These are phyloP conservation scores for Rhizopogon vesiculosus DNA, from an alignment of 768 basidiomycete genomes.

Conservation along the genomic window DNA sequence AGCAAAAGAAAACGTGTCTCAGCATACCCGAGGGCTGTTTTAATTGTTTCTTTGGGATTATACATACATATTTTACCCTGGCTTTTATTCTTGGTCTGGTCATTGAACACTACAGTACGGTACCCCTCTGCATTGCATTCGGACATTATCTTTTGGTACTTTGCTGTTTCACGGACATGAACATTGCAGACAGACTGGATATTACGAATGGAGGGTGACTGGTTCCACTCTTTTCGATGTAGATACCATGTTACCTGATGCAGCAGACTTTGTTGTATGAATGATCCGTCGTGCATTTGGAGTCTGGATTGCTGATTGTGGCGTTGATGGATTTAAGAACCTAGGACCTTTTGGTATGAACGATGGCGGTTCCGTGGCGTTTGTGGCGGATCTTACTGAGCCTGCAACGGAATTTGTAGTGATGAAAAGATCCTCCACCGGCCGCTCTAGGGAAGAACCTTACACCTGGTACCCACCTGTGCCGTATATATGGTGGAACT, in stretches of 20 bases:
- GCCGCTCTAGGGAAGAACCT: not conserved
- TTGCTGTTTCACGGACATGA: not conserved
- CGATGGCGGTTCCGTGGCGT: not conserved
- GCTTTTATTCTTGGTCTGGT: constrained; percentile 6
- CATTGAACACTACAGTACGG: not conserved
- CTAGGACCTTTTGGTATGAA: no score
- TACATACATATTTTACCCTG: not conserved
- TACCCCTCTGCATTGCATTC: constrained; percentile 2
- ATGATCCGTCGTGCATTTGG: not conserved
- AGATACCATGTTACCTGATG: not conserved
- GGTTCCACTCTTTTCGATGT: constrained; percentile 1
- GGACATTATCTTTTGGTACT: constrained; percentile 12
- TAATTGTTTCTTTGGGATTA: not conserved
- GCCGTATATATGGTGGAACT: not conserved
- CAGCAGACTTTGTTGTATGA: not conserved
- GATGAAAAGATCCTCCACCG: not conserved
- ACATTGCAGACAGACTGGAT: constrained; percentile 5
- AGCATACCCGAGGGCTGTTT: not conserved
- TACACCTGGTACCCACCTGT: not conserved
- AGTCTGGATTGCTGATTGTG: not conserved
- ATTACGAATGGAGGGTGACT: constrained; percentile 9
- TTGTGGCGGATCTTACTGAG: not conserved
- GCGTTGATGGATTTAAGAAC: not conserved
- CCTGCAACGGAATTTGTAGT: not conserved
- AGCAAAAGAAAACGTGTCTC: not conserved